These are phyloP conservation scores for Wickerhamiella slavikovae DNA, from an alignment of 805 yeast species.

Conservation along the genomic window DNA sequence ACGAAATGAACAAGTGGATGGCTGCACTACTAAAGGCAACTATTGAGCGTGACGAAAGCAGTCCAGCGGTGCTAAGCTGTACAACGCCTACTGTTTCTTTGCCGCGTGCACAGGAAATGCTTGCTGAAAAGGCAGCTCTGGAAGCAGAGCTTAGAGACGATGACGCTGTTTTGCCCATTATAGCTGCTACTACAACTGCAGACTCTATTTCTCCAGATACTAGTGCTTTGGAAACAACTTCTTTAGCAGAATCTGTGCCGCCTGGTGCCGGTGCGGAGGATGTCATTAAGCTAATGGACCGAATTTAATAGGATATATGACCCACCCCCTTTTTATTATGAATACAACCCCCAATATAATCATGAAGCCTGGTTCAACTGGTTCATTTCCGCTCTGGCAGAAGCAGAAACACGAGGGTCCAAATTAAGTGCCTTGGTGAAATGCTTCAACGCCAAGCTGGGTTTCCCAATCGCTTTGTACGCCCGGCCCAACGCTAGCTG, in stretches of 20 bases:
- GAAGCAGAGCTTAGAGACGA: constrained; percentile 16
- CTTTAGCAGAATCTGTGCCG: too few relatives aligned
- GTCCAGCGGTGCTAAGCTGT: constrained; percentile 82
- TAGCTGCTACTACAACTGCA: too few relatives aligned
- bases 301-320: too few relatives aligned
- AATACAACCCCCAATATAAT: too few relatives aligned
- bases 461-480: constrained; percentile 54
- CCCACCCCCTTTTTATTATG: too few relatives aligned
- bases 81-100: constrained; percentile 88
- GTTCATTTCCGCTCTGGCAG: too few relatives aligned
- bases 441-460: constrained; percentile 59
- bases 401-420: constrained; percentile 46
- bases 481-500: constrained; percentile 78
- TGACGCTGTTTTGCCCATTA: neutral
- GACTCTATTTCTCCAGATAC: too few relatives aligned
- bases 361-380: too few relatives aligned
- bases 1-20: constrained; percentile 91
- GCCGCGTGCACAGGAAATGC: constrained; percentile 66
- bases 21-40: constrained; percentile 89
- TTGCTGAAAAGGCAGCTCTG: constrained; percentile 56
- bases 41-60: constrained; percentile 81
- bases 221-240: too few relatives aligned
- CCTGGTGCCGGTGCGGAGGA: too few relatives aligned
- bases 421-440: constrained; percentile 75
- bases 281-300: too few relatives aligned